Percentiles rank a stretch among this genome's conserved stretches.
These are phyloP conservation scores for Pythium biforme DNA, from an alignment of 352 stramenopile species.

Conservation along the genomic window DNA sequence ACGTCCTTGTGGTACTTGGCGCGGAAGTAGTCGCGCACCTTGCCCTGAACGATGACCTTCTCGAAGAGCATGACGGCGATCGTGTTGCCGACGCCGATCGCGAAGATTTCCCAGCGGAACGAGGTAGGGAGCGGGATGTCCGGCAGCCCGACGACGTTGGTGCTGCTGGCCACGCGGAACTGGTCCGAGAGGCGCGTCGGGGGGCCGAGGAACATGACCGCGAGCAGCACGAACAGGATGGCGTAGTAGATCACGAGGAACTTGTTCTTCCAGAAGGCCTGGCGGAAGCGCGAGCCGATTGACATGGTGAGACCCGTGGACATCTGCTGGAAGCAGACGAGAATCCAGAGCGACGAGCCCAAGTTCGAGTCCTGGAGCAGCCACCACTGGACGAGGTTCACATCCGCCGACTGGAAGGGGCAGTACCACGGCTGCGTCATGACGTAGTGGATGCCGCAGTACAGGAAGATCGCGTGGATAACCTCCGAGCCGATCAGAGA, in stretches of 20 bases:
- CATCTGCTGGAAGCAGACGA: constrained; percentile 73
- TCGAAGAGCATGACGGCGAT: constrained; percentile 55
- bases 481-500: constrained; percentile 52
- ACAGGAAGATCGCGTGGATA: constrained; percentile 82
- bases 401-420: constrained; percentile 58
- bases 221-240: constrained; percentile 52
- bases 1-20: constrained; percentile 64
- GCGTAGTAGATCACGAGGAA: constrained; percentile 66
- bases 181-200: constrained; percentile 60
- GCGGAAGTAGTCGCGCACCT: constrained; percentile 63
- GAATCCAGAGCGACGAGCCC: constrained; percentile 55
- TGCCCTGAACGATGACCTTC: constrained; percentile 62
- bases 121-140: constrained; percentile 60
- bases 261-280: constrained; percentile 57
- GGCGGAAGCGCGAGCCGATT: constrained; percentile 69
- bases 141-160: constrained; percentile 64
- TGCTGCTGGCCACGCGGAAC: constrained; percentile 73
- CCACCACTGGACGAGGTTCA: constrained; percentile 77
- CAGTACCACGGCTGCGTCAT: constrained; percentile 65
- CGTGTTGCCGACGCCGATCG: constrained; percentile 57
- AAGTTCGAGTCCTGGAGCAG: constrained; percentile 69
- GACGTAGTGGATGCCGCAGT: constrained; percentile 55
- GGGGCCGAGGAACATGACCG: constrained; percentile 53
- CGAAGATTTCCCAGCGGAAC: constrained; percentile 69
- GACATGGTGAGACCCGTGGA: constrained; percentile 53